phyloP scores from a whole-genome alignment of 805 yeast genomes.

The Candida takata region DNA sequence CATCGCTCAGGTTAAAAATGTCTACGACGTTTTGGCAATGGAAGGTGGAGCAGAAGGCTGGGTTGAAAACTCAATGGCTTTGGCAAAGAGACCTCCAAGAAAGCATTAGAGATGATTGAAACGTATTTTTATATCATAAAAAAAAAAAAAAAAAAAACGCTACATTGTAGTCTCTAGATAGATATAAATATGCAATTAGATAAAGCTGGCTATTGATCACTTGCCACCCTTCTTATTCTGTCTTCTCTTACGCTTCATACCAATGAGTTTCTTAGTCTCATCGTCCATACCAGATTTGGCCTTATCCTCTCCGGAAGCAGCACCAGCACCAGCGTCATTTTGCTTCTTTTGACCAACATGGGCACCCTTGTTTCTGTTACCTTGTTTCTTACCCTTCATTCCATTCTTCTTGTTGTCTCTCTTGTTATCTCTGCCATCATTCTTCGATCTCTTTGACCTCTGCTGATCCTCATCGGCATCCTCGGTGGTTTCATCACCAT shows the following conservation, averaged over 20 bases:
- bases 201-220: too few relatives aligned
- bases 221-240: slow-evolving; percentile 36
- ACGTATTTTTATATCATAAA: too few relatives aligned
- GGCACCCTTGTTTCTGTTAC: slow-evolving; percentile 37
- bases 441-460: too few relatives aligned
- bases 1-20: slow-evolving; percentile 19
- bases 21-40: slow-evolving; percentile 55
- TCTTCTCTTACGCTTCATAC: slow-evolving; percentile 61
- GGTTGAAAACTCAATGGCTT: slow-evolving; percentile 72
- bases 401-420: slow-evolving; percentile 2
- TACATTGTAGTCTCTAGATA: too few relatives aligned
- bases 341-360: slow-evolving; percentile 20
- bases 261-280: slow-evolving; percentile 57
- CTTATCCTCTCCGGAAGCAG: slow-evolving; percentile 5
- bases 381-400: slow-evolving; percentile 25
- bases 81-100: slow-evolving; percentile 66
- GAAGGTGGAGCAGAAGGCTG: slow-evolving; percentile 92
- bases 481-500: slow-evolving; percentile 17
- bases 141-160: too few relatives aligned
- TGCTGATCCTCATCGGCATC: slow-evolving; percentile 13
- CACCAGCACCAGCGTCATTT: background rate
- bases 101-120: slow-evolving; percentile 42
- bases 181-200: too few relatives aligned
- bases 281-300: slow-evolving; percentile 38
- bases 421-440: slow-evolving; percentile 3